Base-by-base conservation (phyloP, 495 filamentous ascomycete genomes). In the Penicillium angulare region DNA sequence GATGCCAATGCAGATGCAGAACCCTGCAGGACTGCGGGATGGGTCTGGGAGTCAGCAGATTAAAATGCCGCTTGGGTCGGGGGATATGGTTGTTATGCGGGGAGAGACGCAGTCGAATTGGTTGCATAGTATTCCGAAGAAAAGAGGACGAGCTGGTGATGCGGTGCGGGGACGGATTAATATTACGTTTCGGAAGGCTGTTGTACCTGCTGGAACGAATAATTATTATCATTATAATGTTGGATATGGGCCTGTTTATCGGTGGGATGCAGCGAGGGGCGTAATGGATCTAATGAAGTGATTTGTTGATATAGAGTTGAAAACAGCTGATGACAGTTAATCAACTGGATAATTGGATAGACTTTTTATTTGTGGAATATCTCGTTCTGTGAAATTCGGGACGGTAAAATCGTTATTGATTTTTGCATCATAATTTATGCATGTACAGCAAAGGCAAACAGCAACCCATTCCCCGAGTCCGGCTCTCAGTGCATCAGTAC, bases 171-270 rank as follows among this genome's bases (percentile, higher is more conserved):
- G 85, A 10, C 69, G 87, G 41, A 87, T 90, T 29, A 90, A 90
- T 57, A 88, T 89, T 54, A 90, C 88, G 3, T 87, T 89, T 59
- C 69, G 86, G 35, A 74, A 78, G 55, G 86, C 82, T 17, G 66
- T 86, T 55, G 70, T 83, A 17, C 81, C 74, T 43, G 84, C 68
- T 26, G 84, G 85, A 7, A 90, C 84, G 20, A 80, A 87, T 58
- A 90, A 89, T 64, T 86, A 86, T 60, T 85, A 86, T 63, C 62
- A 68, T 49, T 90, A 91, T 73, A 91, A 90, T 70, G 84, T 91
- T 55, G 86, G 88, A 0, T 69, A 62, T 39, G 85, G 87, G 8
- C 69, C 60, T 2, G 75, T 84, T 6, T 86, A 78, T 66, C 71
- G 71, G 57, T 89, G 87, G 86, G 73, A 83, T 64, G 69, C 73